Evolutionary conservation across 129 eudicot genomes (phyloP).

Genomic region (Cynara cardunculus): DNA sequence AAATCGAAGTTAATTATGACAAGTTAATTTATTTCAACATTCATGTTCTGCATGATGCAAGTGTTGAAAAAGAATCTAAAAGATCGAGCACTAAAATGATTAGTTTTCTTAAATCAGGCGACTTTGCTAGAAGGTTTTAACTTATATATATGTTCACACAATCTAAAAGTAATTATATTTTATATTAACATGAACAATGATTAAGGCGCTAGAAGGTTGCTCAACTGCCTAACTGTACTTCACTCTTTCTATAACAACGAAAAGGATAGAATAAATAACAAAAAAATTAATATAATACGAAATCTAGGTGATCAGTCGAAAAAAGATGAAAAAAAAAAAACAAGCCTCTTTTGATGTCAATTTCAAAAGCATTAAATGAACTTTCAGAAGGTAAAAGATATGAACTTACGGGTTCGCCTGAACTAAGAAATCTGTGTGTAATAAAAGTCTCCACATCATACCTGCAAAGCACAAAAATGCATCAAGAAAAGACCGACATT

Average conservation of each 20-base stretch:
- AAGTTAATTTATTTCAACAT: background rate
- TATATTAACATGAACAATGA: background rate
- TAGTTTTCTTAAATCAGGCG: background rate
- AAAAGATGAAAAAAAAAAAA: background rate
- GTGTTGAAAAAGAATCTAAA: background rate
- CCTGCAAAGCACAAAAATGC: conserved; percentile 14
- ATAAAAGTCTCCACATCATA: conserved; percentile 33
- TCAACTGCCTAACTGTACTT: too few relatives aligned
- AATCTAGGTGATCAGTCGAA: background rate
- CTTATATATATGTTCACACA: background rate
- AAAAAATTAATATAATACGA: background rate
- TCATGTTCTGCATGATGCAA: background rate
- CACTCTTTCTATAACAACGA: background rate
- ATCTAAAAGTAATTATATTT: too few relatives aligned
- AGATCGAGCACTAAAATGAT: background rate
- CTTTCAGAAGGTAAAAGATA: background rate
- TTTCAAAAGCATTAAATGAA: background rate
- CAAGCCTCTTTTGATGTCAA: background rate
- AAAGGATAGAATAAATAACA: background rate
- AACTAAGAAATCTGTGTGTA: conserved; percentile 28
- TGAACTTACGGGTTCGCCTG: conserved; percentile 28
- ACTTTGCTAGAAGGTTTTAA: too few relatives aligned
- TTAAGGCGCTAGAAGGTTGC: too few relatives aligned
- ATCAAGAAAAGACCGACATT: background rate
- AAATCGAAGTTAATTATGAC: background rate